A percentile compares a stretch with the other conserved stretches of the same genome.
Conservation (phyloP, 2,329 filamentous ascomycete species). For the Stagonosporopsis cucurbitacearum region DNA sequence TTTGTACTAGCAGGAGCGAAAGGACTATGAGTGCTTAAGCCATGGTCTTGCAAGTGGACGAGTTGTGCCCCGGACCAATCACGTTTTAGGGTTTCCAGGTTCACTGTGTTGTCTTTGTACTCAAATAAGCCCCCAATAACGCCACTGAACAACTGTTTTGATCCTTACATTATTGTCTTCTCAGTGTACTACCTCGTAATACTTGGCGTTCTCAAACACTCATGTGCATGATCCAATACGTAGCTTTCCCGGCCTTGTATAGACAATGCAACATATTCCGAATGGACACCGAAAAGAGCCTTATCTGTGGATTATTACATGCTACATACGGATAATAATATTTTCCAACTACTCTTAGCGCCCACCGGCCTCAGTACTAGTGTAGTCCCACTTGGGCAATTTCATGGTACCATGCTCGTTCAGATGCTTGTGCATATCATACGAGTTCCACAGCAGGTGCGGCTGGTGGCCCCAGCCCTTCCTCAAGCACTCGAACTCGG, state of each 20-base stretch:
- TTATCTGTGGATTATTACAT: not conserved
- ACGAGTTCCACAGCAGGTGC: constrained; percentile 82
- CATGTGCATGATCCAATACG: too few relatives aligned
- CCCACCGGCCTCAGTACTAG: constrained; percentile 16
- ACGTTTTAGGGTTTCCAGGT: too few relatives aligned
- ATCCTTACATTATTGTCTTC: too few relatives aligned
- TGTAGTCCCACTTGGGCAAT: constrained; percentile 68
- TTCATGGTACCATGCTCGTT: constrained; percentile 89
- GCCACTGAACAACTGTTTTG: too few relatives aligned
- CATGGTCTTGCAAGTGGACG: too few relatives aligned
- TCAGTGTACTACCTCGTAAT: too few relatives aligned
- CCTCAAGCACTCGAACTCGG: constrained; percentile 82
- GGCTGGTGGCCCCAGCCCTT: constrained; percentile 93
- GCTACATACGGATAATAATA: not conserved
- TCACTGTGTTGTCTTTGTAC: too few relatives aligned
- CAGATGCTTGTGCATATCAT: constrained; percentile 88
- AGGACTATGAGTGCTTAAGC: not conserved
- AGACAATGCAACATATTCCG: too few relatives aligned
- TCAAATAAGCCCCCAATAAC: too few relatives aligned
- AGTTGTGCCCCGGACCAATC: too few relatives aligned
- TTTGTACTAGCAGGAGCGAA: constrained; percentile 2
- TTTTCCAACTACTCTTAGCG: not conserved
- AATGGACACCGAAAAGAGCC: not conserved
- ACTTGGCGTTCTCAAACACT: too few relatives aligned
- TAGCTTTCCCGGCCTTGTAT: too few relatives aligned